These are phyloP conservation scores for Curvularia sp. DNA, from an alignment of 2,329 filamentous ascomycete species.

Conservation along the genomic window DNA sequence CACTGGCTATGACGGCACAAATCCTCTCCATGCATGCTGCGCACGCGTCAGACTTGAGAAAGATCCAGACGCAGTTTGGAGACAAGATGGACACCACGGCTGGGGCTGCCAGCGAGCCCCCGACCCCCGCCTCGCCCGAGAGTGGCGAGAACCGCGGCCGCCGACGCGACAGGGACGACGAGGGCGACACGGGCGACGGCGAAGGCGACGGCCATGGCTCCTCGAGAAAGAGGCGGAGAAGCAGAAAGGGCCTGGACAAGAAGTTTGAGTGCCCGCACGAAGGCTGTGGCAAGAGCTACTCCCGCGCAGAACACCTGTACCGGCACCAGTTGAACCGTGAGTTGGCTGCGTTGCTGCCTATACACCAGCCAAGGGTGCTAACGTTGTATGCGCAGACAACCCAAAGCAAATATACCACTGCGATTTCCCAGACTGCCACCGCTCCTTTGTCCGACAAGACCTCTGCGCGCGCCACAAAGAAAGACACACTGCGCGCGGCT, in stretches of 20 bases:
- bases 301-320: conserved; percentile 94
- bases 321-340: conserved; percentile 93
- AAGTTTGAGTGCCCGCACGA: conserved; percentile 75
- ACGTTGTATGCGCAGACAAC: conserved; percentile 64
- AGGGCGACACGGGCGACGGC: conserved; percentile 36
- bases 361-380: conserved; percentile 11
- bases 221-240: conserved; percentile 67
- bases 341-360: conserved; percentile 42
- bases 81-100: conserved; percentile 45
- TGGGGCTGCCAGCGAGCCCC: conserved; percentile 38
- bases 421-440: conserved; percentile 87
- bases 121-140: conserved; percentile 45
- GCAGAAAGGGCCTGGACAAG: conserved; percentile 80
- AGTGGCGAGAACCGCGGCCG: conserved; percentile 47
- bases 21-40: conserved; percentile 49
- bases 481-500: conserved; percentile 67
- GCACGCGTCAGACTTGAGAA: conserved; percentile 46
- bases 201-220: conserved; percentile 40
- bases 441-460: conserved; percentile 92
- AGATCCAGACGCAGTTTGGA: conserved; percentile 43
- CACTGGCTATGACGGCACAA: conserved; percentile 48
- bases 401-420: conserved; percentile 95
- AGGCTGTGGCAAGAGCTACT: conserved; percentile 95
- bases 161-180: conserved; percentile 47
- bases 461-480: conserved; percentile 74